Base-by-base conservation (phyloP, 2,329 filamentous ascomycete species). In the Ophiostoma himal-ulmi region DNA sequence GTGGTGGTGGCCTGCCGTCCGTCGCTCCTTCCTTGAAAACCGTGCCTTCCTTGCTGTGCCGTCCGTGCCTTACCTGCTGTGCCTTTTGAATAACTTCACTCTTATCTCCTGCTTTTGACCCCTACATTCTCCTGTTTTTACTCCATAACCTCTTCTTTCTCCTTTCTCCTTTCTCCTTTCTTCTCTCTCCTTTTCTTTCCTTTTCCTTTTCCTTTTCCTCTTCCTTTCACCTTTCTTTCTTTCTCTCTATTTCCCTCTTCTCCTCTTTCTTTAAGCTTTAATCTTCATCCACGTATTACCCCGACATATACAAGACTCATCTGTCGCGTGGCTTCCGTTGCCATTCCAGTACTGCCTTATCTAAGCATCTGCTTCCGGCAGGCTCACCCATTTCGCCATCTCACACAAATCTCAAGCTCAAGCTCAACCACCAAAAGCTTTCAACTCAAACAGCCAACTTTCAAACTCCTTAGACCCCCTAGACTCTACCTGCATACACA, bases 1-100 rank as follows among this genome's bases (percentile, higher is more conserved):
- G 20, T 30, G 36, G 64, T 66, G n/a, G 48, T 54, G 48, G 52
- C 52, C 60, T 64, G 60, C 60, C 60, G 54, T 68, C 34, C 54
- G 39, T 64, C 60, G 57, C 68, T 41, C 68, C 39, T 64, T 69
- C 52, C 60, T 41, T 67, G n/a, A 52, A 70, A 65, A 36, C 52
- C 52, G 69, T 20, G 22, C 54, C 54, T 69, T 67, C 65, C 11
- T 44, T 30, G 11, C 30, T 67, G 60, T 44, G 48, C 66, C 48
- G 30, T 30, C 52, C 52, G 69, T 20, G 22, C 54, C 54, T 69
- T 67, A 39, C 11, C 36, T 30, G 11, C 30, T 67, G 60, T 44
- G 48, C 66, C 48, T 41, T 71, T 64, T 52, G 70, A 69, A 71
- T 69, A 71, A 39, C 68, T 62, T 70, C 60, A 70, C 62, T 65